phyloP scores from a whole-genome alignment of 129 eudicot species.

The Flaveria robusta region DNA sequence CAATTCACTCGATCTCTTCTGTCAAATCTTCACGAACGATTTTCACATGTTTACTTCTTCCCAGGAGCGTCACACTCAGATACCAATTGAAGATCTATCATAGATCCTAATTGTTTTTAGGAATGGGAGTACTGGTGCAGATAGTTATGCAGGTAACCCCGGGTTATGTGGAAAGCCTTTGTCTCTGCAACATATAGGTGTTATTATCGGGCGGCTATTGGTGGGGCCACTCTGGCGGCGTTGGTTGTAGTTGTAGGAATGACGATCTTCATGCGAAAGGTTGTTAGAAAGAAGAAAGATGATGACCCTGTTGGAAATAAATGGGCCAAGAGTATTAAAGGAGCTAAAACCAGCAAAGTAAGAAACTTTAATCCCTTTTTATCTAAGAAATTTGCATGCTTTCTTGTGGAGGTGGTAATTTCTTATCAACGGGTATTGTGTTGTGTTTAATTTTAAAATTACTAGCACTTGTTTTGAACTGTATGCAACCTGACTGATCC shows the following conservation, averaged over 20 bases:
- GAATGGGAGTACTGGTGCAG: slow-evolving; percentile 29
- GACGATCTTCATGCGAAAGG: slow-evolving; percentile 28
- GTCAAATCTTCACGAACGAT: no score
- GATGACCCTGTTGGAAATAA: slow-evolving; percentile 80
- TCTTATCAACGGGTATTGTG: neutral
- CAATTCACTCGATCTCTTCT: no score
- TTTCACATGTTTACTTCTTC: no score
- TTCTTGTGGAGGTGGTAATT: neutral
- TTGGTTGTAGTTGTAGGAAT: slow-evolving; percentile 19
- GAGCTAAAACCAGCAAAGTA: slow-evolving; percentile 74
- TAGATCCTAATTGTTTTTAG: no score
- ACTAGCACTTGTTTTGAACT: no score
- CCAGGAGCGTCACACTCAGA: no score
- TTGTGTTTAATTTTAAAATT: neutral
- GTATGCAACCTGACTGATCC: neutral
- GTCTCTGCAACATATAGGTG: slow-evolving; percentile 37
- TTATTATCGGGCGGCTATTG: slow-evolving; percentile 50
- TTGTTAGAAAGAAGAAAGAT: slow-evolving; percentile 36
- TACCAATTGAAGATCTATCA: no score
- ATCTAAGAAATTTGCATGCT: slow-evolving; percentile 1
- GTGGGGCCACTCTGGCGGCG: slow-evolving; percentile 36
- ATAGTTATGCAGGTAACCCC: slow-evolving; percentile 46
- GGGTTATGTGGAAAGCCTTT: slow-evolving; percentile 72
- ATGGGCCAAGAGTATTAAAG: slow-evolving; percentile 90
- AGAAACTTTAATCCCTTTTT: slow-evolving; percentile 28